Conservation (phyloP, 768 basidiomycete species). For the Suillus tomentosus region DNA sequence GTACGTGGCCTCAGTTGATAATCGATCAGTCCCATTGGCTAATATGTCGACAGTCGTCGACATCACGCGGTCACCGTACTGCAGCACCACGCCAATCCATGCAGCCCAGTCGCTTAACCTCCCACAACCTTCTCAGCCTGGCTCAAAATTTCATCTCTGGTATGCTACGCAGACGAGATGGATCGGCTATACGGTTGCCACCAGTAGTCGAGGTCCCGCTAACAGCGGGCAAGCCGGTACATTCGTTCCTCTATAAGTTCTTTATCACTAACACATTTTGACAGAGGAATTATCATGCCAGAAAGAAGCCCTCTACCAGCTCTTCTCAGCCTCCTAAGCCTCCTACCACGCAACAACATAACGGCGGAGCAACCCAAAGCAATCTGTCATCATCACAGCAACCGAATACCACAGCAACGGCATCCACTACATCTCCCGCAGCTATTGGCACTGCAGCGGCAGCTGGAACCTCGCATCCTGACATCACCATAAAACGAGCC, state of each 20-base stretch:
- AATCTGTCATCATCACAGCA: background rate
- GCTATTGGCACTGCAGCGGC: background rate
- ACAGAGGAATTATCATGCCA: background rate
- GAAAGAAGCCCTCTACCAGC: no score
- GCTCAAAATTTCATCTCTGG: background rate
- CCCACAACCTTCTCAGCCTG: background rate
- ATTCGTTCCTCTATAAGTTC: background rate
- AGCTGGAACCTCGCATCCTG: background rate
- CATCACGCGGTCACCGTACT: background rate
- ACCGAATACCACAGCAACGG: background rate
- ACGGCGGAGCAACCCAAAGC: background rate
- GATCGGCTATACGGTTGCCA: background rate
- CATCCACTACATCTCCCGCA: background rate
- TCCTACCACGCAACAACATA: background rate
- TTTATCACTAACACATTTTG: background rate
- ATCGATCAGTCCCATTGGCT: background rate
- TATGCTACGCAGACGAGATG: background rate
- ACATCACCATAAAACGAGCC: background rate
- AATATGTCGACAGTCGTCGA: background rate
- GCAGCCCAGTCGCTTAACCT: background rate
- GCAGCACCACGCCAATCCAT: background rate
- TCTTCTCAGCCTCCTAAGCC: background rate
- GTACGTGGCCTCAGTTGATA: background rate
- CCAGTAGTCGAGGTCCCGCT: background rate
- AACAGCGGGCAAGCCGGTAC: background rate